A percentile compares a stretch with the other conserved stretches of the same genome.
Evolutionary conservation across 2,329 filamentous ascomycete species (phyloP).

Genomic region (Ophiostoma sp.): DNA sequence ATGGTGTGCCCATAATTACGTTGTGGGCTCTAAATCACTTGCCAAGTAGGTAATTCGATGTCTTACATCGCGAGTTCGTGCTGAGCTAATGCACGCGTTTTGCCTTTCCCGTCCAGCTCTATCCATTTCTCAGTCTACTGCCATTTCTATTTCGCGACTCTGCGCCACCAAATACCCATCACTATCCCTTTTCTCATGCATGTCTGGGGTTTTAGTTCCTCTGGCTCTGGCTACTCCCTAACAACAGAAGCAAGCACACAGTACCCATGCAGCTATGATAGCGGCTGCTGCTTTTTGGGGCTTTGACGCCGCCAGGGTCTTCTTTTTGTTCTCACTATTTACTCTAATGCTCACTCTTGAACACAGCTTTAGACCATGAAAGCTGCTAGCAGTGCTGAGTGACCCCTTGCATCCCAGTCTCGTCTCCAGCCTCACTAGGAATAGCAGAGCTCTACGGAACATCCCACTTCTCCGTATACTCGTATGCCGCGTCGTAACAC

Average conservation of each 20-base stretch:
- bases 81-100: not conserved
- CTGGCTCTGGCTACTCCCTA: not conserved
- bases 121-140: not conserved
- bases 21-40: not conserved
- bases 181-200: not conserved
- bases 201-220: not conserved
- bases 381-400: not conserved
- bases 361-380: not conserved
- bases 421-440: not conserved
- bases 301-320: not conserved
- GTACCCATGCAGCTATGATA: no score
- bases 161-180: not conserved
- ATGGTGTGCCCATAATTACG: not conserved
- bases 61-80: not conserved
- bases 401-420: not conserved
- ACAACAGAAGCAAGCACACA: not conserved
- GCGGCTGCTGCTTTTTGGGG: no score
- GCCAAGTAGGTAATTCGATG: not conserved
- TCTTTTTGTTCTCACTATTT: not conserved
- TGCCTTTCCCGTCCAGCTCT: not conserved
- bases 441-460: not conserved
- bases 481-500: not conserved
- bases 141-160: not conserved
- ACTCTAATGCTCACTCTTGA: not conserved
- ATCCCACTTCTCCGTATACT: not conserved